A percentile compares a stretch with the other conserved stretches of the same genome.
Evolutionary conservation across 306 rosid genomes (phyloP).

Genomic region (apple (Malus domestica)): ASM211411v1 NC_041793.1:29458001-29458500

Average conservation of each 20-base stretch:
- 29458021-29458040: neutral
- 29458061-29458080: slow-evolving; percentile 86
- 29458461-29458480: neutral
- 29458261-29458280: neutral
- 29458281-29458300: slow-evolving; percentile 72
- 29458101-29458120: slow-evolving; percentile 97
- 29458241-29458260: slow-evolving; percentile 1
- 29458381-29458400: slow-evolving; percentile 90
- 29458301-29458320: slow-evolving; percentile 70
- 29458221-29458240: neutral
- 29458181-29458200: neutral
- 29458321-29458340: slow-evolving; percentile 52
- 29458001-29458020: neutral
- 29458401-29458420: slow-evolving; percentile 33
- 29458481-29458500: neutral
- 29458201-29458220: neutral
- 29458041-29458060: slow-evolving; percentile 36
- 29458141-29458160: slow-evolving; percentile 82
- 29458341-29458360: slow-evolving; percentile 71
- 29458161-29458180: slow-evolving; percentile 59
- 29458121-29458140: slow-evolving; percentile 81
- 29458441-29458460: neutral
- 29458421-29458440: neutral
- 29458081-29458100: slow-evolving; percentile 73
- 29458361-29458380: slow-evolving; percentile 75